A percentile compares a stretch with the other conserved stretches of the same genome.
Conservation (phyloP, 305 asterid genomes). For the Coffea humblotiana region DNA sequence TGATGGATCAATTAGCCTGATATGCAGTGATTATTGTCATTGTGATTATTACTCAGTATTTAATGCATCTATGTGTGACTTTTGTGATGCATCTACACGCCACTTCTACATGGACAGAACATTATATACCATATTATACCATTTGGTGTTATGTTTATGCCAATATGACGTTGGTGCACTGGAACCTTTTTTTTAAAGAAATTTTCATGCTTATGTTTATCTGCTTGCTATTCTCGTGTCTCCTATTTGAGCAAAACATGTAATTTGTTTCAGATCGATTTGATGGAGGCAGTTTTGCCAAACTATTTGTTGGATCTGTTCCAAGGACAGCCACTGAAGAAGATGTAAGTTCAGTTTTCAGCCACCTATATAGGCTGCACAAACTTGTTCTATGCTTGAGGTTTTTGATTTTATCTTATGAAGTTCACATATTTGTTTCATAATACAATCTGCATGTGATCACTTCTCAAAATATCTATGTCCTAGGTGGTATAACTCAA, state of each 20-base stretch:
- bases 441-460: not conserved
- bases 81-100: not conserved
- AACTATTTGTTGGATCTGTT: conserved; percentile 95
- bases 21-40: not conserved
- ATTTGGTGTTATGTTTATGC: not conserved
- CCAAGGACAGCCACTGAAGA: conserved; percentile 85
- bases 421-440: not conserved
- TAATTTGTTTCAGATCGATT: conserved; percentile 44
- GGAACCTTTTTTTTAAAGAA: not conserved
- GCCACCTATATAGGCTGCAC: not conserved
- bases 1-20: not conserved
- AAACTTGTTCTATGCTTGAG: not conserved
- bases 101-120: not conserved
- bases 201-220: not conserved
- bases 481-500: not conserved
- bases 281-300: conserved; percentile 69
- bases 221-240: conserved; percentile 8
- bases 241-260: conserved; percentile 4
- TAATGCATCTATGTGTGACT: not conserved
- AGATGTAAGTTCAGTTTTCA: conserved; percentile 56
- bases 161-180: not conserved
- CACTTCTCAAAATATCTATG: not conserved
- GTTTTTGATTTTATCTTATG: not conserved
- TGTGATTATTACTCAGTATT: no score
- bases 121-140: not conserved